phyloP scores from a whole-genome alignment of 1,139 yeast genomes.

The Taphrina communis region DNA sequence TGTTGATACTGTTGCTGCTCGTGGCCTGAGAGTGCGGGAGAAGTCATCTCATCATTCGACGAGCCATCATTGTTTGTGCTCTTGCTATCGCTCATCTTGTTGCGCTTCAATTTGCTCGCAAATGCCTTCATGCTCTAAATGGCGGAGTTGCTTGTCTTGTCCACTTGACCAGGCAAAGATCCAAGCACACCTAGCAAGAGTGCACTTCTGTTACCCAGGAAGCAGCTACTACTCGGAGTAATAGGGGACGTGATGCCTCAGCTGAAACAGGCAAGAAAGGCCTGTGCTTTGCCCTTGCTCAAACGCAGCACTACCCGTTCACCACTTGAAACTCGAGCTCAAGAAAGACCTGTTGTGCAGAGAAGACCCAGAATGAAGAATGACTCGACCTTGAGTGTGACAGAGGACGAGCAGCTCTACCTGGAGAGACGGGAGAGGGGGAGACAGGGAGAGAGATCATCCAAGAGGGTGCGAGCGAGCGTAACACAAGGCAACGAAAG shows the following conservation, averaged over 20 bases:
- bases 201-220: not conserved
- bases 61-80: not conserved
- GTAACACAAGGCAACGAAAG: constrained; percentile 12
- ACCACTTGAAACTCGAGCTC: no score
- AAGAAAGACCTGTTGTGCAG: no score
- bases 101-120: constrained; percentile 37
- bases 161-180: not conserved
- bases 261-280: not conserved
- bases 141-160: not conserved
- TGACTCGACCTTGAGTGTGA: no score
- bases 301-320: no score
- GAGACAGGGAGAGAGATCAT: not conserved
- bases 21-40: not conserved
- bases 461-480: not conserved
- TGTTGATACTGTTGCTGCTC: constrained; percentile 16
- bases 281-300: not conserved
- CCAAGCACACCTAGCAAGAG: not conserved
- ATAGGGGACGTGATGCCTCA: no score
- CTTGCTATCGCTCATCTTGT: constrained; percentile 22
- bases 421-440: not conserved
- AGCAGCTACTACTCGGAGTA: not conserved
- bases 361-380: no score
- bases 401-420: no score
- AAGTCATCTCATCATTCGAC: constrained; percentile 1
- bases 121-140: constrained; percentile 28